These are phyloP conservation scores for Drechslerella stenobrocha DNA, from an alignment of 2,329 filamentous ascomycete species.

Conservation along the genomic window DNA sequence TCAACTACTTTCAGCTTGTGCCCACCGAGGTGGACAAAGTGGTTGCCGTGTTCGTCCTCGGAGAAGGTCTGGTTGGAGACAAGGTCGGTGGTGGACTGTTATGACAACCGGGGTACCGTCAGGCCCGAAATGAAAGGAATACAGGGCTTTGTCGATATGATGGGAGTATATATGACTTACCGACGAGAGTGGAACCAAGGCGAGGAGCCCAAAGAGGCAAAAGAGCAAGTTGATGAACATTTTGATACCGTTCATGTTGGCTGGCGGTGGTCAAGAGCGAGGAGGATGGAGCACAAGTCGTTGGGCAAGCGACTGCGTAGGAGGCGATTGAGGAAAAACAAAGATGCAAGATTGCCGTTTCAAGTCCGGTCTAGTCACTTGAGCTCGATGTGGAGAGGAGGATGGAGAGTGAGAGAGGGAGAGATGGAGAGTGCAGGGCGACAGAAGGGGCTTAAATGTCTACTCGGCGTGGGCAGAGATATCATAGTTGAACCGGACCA, in stretches of 20 bases:
- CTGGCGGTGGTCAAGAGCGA: background rate
- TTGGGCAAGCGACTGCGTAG: background rate
- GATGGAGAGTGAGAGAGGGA: background rate
- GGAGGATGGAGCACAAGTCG: background rate
- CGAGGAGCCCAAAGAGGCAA: background rate
- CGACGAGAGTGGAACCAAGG: background rate
- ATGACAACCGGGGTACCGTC: background rate
- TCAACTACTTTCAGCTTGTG: background rate
- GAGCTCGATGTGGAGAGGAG: background rate
- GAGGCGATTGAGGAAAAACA: background rate
- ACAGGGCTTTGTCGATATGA: too few species aligned
- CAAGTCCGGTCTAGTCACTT: background rate
- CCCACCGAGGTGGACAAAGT: slow-evolving; percentile 8
- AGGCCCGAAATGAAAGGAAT: too few species aligned
- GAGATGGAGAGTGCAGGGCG: background rate
- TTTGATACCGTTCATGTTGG: background rate
- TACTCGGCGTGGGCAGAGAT: too few species aligned
- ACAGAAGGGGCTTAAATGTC: background rate
- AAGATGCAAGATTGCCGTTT: background rate
- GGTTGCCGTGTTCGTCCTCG: background rate
- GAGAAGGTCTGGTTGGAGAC: background rate
- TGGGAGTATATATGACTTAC: background rate
- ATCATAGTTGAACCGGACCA: too few species aligned
- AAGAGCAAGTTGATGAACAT: background rate
- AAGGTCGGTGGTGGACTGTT: background rate